Conservation (phyloP, 2,329 filamentous ascomycete genomes). For the Mycosphaerelloides madeirae region DNA sequence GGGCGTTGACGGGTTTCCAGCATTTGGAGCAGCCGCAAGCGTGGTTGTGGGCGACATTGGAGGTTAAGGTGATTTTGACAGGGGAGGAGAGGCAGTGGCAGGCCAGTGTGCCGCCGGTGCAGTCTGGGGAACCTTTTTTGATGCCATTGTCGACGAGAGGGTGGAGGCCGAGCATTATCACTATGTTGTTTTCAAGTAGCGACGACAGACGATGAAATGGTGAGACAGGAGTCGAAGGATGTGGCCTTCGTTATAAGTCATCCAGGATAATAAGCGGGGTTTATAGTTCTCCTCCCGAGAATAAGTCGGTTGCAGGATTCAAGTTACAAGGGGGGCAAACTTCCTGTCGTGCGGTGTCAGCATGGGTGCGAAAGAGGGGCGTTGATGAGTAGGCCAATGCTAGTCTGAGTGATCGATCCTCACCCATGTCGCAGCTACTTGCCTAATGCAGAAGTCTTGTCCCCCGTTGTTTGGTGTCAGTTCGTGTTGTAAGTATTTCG, state of each 20-base stretch:
- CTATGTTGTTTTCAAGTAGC: neutral
- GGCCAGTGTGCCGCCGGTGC: conserved; percentile 56
- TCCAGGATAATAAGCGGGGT: neutral
- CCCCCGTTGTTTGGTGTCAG: neutral
- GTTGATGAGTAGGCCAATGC: neutral
- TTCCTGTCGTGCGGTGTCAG: neutral
- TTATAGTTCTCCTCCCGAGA: neutral
- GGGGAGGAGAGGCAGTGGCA: conserved; percentile 56
- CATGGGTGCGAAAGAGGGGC: neutral
- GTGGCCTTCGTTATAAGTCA: no score
- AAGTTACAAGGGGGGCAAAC: neutral
- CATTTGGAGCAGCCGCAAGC: conserved; percentile 68
- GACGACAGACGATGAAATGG: no score
- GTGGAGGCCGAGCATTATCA: conserved; percentile 42
- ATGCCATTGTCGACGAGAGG: conserved; percentile 60
- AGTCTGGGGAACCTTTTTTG: conserved; percentile 50
- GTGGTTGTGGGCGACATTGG: conserved; percentile 64
- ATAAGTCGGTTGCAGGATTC: neutral
- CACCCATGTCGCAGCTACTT: neutral
- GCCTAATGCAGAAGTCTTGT: neutral
- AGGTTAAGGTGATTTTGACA: conserved; percentile 54
- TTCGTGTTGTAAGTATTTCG: no score
- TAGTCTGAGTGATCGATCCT: no score
- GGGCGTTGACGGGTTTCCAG: conserved; percentile 61
- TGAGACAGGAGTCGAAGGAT: no score